Percentiles rank a stretch among this genome's conserved stretches.
Conservation (phyloP, 1,284 basidiomycete genomes). For the Naganishia liquefaciens region DNA sequence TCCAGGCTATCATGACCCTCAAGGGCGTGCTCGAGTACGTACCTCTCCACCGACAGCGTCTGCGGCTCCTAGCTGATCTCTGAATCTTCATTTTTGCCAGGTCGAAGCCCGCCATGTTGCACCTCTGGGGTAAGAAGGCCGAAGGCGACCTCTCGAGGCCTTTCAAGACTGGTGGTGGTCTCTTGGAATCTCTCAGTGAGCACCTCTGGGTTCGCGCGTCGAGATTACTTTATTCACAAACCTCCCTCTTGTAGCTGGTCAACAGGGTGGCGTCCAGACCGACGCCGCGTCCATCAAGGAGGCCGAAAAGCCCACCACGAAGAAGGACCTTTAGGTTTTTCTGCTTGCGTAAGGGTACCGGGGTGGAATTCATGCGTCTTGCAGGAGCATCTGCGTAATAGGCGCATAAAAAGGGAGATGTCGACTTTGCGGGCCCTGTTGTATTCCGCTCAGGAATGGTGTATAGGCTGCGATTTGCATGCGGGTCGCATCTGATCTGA, state of each 20-base stretch:
- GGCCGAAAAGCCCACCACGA: conserved; percentile 73
- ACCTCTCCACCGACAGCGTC: not conserved
- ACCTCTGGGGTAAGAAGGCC: conserved; percentile 72
- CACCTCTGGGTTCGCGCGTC: conserved; percentile 4
- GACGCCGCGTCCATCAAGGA: conserved; percentile 82
- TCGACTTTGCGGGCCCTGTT: too few relatives aligned
- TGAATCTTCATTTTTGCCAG: conserved; percentile 4
- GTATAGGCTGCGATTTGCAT: too few relatives aligned
- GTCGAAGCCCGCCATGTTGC: conserved; percentile 75
- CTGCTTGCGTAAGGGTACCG: too few relatives aligned
- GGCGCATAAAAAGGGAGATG: too few relatives aligned
- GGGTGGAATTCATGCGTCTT: too few relatives aligned
- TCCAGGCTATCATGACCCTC: conserved; percentile 84
- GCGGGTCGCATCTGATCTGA: too few relatives aligned
- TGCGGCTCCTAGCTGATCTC: not conserved
- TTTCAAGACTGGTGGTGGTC: conserved; percentile 75
- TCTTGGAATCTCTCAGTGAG: conserved; percentile 62
- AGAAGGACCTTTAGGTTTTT: conserved; percentile 62
- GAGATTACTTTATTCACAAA: conserved; percentile 15
- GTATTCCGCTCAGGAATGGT: too few relatives aligned
- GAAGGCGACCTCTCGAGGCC: conserved; percentile 88
- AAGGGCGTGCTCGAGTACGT: conserved; percentile 73
- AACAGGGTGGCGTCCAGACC: conserved; percentile 66
- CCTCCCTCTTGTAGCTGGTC: conserved; percentile 34
- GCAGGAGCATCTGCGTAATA: too few relatives aligned